phyloP scores from a whole-genome alignment of 1,284 basidiomycete species.

The Apiotrichum porosum region DNA sequence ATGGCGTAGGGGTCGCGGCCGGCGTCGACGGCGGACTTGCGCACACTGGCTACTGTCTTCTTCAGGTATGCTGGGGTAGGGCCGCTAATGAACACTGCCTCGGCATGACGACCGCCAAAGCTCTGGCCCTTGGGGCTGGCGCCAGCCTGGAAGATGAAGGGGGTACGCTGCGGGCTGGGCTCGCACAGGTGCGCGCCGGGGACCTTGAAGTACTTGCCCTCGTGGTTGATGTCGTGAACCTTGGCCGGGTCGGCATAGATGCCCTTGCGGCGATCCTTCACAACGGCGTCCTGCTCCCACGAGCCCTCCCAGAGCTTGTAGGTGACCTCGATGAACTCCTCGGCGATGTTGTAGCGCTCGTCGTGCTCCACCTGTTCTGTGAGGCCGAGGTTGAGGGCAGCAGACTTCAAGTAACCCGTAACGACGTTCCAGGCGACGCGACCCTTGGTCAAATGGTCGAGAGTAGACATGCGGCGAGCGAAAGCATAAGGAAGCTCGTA shows the following conservation, averaged over 20 bases:
- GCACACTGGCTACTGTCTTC: slow-evolving; percentile 1
- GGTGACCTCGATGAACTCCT: slow-evolving; percentile 23
- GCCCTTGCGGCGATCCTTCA: slow-evolving; percentile 22
- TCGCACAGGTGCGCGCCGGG: slow-evolving; percentile 43
- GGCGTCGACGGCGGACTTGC: slow-evolving; percentile 21
- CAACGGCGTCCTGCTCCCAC: slow-evolving; percentile 44
- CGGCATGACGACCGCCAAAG: slow-evolving; percentile 43
- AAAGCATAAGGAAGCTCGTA: slow-evolving; percentile 43
- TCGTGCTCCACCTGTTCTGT: slow-evolving; percentile 22
- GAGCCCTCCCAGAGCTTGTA: slow-evolving; percentile 48
- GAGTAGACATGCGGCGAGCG: slow-evolving; percentile 40
- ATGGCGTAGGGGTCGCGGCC: slow-evolving; percentile 35
- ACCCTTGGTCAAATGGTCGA: slow-evolving; percentile 48
- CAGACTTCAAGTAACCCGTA: slow-evolving; percentile 41
- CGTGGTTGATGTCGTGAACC: slow-evolving; percentile 41
- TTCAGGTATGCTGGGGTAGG: slow-evolving; percentile 8
- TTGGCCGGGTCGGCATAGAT: slow-evolving; percentile 34
- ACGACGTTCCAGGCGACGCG: slow-evolving; percentile 46
- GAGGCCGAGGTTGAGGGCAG: slow-evolving; percentile 38
- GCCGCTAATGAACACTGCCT: slow-evolving; percentile 40
- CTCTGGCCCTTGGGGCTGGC: slow-evolving; percentile 36
- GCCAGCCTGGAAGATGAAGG: slow-evolving; percentile 45
- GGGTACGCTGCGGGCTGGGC: slow-evolving; percentile 39
- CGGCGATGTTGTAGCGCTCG: slow-evolving; percentile 25
- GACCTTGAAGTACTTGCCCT: slow-evolving; percentile 38